Evolutionary conservation across 208 protist species (phyloP).

Genomic region (Leishmania tropica): DNA sequence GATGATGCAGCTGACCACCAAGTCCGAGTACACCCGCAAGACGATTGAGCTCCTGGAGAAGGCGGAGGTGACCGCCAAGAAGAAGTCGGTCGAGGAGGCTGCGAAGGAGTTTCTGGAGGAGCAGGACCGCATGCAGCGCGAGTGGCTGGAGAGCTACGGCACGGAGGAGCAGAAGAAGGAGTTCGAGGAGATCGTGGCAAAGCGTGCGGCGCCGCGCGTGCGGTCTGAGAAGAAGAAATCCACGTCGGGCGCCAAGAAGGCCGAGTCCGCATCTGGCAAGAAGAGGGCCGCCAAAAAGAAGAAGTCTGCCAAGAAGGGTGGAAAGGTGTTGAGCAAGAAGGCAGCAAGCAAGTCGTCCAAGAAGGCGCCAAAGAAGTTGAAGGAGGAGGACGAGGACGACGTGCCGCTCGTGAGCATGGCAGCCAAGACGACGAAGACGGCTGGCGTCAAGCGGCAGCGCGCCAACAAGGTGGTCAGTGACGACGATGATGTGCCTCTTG

Average conservation of each 20-base stretch:
- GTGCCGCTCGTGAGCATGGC: constrained; percentile 28
- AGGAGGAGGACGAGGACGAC: constrained; percentile 28
- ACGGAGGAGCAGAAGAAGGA: constrained; percentile 90
- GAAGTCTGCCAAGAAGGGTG: constrained; percentile 40
- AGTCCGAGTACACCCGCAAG: constrained; percentile 73
- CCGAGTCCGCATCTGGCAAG: constrained; percentile 30
- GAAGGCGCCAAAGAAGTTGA: constrained; percentile 29
- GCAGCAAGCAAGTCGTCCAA: constrained; percentile 32
- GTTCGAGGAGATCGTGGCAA: constrained; percentile 78
- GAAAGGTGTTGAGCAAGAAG: constrained; percentile 47
- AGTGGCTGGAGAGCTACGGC: constrained; percentile 89
- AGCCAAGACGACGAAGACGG: constrained; percentile 22
- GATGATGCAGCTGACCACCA: constrained; percentile 83
- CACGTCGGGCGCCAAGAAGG: constrained; percentile 36
- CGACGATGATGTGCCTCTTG: constrained; percentile 75
- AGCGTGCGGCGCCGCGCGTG: constrained; percentile 47
- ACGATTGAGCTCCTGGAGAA: constrained; percentile 86
- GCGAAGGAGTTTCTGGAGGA: constrained; percentile 86
- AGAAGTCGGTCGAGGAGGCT: constrained; percentile 66
- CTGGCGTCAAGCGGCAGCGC: constrained; percentile 36
- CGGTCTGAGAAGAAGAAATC: constrained; percentile 36
- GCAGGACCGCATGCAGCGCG: constrained; percentile 86
- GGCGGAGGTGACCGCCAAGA: constrained; percentile 60
- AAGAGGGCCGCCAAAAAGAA: constrained; percentile 41
- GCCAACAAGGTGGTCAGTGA: constrained; percentile 39